Base-by-base conservation (phyloP, 345 rosid genomes). In the Lagerstroemia speciosa region DNA sequence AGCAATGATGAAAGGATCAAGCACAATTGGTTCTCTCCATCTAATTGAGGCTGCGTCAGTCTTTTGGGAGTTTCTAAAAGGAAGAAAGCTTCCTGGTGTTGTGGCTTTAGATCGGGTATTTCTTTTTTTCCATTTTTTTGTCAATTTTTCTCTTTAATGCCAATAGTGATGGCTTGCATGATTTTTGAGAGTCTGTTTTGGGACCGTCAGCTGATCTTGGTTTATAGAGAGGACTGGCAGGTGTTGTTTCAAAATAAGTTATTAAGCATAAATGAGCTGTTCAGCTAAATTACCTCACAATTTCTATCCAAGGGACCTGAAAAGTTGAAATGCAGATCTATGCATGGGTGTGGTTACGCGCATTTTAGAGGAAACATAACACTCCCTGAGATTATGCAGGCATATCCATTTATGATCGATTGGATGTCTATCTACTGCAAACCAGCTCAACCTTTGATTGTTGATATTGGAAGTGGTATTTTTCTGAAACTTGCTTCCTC, bases 391-490 rank as follows among this genome's bases (percentile, higher is more conserved):
- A 16, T 67, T 72, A 26, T 81, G 85, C 84, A 88, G 93, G 90
- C 89, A 68, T 82, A 77, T 38, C 89, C 89, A 43, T 77, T 80
- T n/a, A 58, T 70, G 70, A 73, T 88, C 63, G 79, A 88, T 65
- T 88, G 93, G 90, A 74, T 33, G 55, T 62, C 73, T 70, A 81
- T 72, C 40, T 84, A 78, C 60, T 26, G 11, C 41, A 69, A 83
- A 73, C 78, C 86, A 37, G 67, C 80, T 66, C 82, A 70, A 68
- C 85, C 89, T 38, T 79, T 88, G 82, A 80, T 81, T 26, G 89
- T 88, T 72, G 93, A 88, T 77, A 79, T 88, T 71, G 93, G 93
- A 81, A 78, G 90, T 60, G 93, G 90, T 88, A 82, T 64, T 58
- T 32, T 34, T 65, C 67, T 67, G n/a, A 43, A 36, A 58, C 34